These are phyloP conservation scores for Carex scoparia DNA, from an alignment of 176 grass and related monocot species.

Conservation along the genomic window DNA sequence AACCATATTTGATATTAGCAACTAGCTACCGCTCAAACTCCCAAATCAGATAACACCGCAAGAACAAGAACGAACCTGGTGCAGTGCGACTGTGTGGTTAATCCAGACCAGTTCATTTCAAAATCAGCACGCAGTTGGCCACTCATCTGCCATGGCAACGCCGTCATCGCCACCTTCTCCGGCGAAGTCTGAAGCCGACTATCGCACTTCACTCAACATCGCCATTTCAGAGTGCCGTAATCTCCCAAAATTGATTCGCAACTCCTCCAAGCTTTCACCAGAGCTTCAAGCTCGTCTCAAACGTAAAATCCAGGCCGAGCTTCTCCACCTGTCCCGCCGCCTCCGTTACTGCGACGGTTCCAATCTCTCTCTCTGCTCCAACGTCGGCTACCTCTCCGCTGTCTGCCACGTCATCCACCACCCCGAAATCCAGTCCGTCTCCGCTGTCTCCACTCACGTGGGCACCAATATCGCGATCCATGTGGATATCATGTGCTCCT, in stretches of 20 bases:
- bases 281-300: conserved; percentile 30
- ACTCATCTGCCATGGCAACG: conserved; percentile 30
- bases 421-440: conserved; percentile 50
- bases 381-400: conserved; percentile 63
- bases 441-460: conserved; percentile 39
- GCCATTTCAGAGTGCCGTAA: conserved; percentile 32
- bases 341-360: not conserved
- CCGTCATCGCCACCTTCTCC: conserved; percentile 18
- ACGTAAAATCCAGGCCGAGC: conserved; percentile 62
- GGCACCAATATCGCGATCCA: conserved; percentile 14
- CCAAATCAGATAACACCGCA: too few relatives aligned
- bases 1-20: too few relatives aligned
- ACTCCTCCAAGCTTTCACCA: conserved; percentile 26
- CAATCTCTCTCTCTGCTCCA: conserved; percentile 53
- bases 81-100: not conserved
- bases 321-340: conserved; percentile 48
- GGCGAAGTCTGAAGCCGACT: not conserved
- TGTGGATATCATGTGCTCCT: conserved; percentile 67
- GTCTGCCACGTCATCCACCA: conserved; percentile 66
- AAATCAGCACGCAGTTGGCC: not conserved
- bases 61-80: too few relatives aligned
- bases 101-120: not conserved
- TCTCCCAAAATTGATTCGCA: conserved; percentile 41
- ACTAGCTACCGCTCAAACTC: too few relatives aligned
- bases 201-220: conserved; percentile 15